These are phyloP conservation scores for Pythium rishiriense DNA, from an alignment of 352 stramenopile genomes.

Conservation along the genomic window DNA sequence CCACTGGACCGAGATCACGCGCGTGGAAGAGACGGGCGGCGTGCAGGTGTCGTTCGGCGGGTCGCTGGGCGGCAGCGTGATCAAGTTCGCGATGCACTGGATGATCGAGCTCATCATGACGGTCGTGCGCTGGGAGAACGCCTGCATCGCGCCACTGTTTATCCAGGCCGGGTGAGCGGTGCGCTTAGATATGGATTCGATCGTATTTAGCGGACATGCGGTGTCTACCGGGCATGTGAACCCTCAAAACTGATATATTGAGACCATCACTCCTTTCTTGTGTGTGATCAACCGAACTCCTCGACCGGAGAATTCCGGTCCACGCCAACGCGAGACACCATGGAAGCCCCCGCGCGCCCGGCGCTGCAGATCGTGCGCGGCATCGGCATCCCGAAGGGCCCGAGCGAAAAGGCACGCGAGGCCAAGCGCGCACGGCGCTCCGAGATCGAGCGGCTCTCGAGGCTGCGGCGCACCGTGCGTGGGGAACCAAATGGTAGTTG, in stretches of 20 bases:
- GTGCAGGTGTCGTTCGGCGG: constrained; percentile 55
- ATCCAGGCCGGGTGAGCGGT: constrained; percentile 21
- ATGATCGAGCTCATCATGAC: constrained; percentile 82
- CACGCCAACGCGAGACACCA: no score
- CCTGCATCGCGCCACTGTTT: constrained; percentile 52
- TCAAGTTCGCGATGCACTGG: constrained; percentile 71
- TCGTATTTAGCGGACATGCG: neutral
- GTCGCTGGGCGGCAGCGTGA: constrained; percentile 47
- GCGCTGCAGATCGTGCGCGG: constrained; percentile 25
- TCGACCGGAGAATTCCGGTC: no score
- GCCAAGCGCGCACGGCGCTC: constrained; percentile 26
- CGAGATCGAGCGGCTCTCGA: constrained; percentile 28
- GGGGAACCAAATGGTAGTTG: no score
- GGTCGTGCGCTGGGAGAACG: constrained; percentile 66
- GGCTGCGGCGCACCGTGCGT: constrained; percentile 23
- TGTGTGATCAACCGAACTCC: no score
- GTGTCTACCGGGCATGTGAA: neutral
- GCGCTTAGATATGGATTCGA: neutral
- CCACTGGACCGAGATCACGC: constrained; percentile 56
- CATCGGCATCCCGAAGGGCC: constrained; percentile 17
- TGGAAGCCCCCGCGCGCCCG: neutral
- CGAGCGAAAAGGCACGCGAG: constrained; percentile 13
- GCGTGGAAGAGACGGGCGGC: constrained; percentile 15
- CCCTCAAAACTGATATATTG: neutral
- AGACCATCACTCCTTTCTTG: constrained; percentile 22